Evolutionary conservation across 805 yeast genomes (phyloP).

Genomic region (Metschnikowia henanensis): DNA sequence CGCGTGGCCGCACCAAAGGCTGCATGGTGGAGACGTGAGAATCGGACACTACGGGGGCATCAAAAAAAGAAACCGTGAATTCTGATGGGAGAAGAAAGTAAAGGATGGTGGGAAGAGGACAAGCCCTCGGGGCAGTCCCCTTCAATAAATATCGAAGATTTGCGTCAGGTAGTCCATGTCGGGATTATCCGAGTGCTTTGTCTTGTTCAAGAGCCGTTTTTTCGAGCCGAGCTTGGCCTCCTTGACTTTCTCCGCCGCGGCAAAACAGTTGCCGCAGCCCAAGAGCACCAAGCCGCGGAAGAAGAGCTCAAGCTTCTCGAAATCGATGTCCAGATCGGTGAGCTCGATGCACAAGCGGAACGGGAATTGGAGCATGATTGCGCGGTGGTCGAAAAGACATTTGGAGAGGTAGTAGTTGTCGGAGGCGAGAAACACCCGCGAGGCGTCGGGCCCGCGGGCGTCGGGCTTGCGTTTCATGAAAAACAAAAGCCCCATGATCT

Average conservation of each 20-base stretch:
- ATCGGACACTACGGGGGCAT: too few relatives aligned
- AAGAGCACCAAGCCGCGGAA: constrained; percentile 24
- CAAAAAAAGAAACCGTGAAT: too few relatives aligned
- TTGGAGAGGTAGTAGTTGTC: constrained; percentile 20
- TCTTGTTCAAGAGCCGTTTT: constrained; percentile 1
- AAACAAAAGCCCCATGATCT: constrained; percentile 19
- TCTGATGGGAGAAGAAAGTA: neutral
- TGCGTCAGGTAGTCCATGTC: constrained; percentile 16
- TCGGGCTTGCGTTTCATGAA: constrained; percentile 17
- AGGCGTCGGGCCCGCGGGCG: constrained; percentile 1
- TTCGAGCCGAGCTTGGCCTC: constrained; percentile 8
- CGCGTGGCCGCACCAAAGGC: neutral
- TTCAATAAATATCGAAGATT: constrained; percentile 9
- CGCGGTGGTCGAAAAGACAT: constrained; percentile 23
- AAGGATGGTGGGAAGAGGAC: neutral
- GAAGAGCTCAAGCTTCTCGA: constrained; percentile 25
- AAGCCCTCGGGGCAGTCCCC: neutral
- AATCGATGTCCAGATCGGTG: constrained; percentile 21
- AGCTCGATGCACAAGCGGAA: constrained; percentile 19
- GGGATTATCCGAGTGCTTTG: neutral
- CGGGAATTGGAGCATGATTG: constrained; percentile 26
- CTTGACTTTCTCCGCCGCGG: constrained; percentile 10
- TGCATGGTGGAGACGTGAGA: too few relatives aligned
- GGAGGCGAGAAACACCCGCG: constrained; percentile 19
- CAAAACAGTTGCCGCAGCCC: constrained; percentile 23